Evolutionary conservation across 257 asterid genomes (phyloP), one percentile per base, ranked within the genome.

Genomic region (Nemophila menziesii): DNA sequence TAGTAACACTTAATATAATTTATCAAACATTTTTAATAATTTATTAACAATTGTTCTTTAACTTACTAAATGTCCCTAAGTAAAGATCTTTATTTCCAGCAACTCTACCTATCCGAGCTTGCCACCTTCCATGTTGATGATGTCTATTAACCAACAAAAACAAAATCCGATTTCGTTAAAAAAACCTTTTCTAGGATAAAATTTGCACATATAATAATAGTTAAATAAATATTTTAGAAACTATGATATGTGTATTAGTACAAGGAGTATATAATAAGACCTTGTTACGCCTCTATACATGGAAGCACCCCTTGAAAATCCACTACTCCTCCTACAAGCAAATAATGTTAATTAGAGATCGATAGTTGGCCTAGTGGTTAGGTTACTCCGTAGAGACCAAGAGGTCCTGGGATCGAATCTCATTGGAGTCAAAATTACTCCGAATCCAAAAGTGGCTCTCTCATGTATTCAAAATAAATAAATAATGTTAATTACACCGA

Each of bases 71-170:
- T 51, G 99, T 90, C 17, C 99, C 99, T 4, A 90, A 78, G 51
- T 90, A 90, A 36, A 90, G 93, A 63, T 90, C 99, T 56, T 90
- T 90, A 71, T 90, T 90, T 20, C 99, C 99, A 0, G 99, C 99
- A 8, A 90, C 96, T 3, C 99, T 77, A 67, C 99, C 99, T 0
- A 92, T 92, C 24, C 99, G 79, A 44, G 99, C 96, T 67, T 90
- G 99, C 99, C 99, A 90, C 17, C 99, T 71, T 14, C 99, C 99
- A 41, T 90, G 99, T 54, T 90, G 99, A 67, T 90, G 99, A 69
- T 90, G 96, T 75, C 99, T 90, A 93, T 94, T 80, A 84, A 58
- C 65, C 58, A 56, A 49, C 48, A 72, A 58, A 33, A 45, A 21
- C 46, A 10, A 51, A 62, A 55, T 24, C 26, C 36, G 34, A 46